phyloP scores from a whole-genome alignment of 768 basidiomycete species.

The Suillus subaureus region DNA sequence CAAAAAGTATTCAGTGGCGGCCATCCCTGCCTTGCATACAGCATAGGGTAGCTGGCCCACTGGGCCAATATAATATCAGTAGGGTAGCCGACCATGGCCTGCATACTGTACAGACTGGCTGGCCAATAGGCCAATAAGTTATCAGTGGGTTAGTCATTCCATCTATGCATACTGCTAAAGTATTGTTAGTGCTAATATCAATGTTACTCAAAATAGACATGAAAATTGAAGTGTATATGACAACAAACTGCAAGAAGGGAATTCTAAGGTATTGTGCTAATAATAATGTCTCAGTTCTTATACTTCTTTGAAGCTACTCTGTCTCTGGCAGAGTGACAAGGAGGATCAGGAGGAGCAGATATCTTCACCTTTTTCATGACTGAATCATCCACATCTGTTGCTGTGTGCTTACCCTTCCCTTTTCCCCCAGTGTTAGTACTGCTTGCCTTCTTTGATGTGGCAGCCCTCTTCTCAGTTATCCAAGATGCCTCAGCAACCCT shows the following conservation, averaged over 20 bases:
- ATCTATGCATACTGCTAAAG: too few species aligned
- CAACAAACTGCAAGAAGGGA: background rate
- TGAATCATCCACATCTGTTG: background rate
- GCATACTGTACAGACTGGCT: background rate
- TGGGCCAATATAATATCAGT: background rate
- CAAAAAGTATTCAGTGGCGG: too few species aligned
- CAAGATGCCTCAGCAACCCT: background rate
- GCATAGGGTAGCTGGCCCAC: background rate
- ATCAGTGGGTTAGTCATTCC: too few species aligned
- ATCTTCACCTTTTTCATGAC: background rate
- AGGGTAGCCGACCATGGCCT: background rate
- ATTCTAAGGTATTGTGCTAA: background rate
- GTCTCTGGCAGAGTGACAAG: background rate
- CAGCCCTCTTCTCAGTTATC: background rate
- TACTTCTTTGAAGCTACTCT: background rate
- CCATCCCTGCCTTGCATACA: too few species aligned
- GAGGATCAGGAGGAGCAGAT: background rate
- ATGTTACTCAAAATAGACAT: background rate
- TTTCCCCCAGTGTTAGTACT: background rate
- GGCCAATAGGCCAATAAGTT: too few species aligned
- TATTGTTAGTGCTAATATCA: background rate
- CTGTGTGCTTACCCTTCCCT: background rate
- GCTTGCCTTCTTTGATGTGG: background rate
- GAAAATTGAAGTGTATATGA: background rate
- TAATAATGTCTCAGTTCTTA: background rate